phyloP scores from a whole-genome alignment of 495 filamentous ascomycete genomes.

The Ramalina peruviana region DNA sequence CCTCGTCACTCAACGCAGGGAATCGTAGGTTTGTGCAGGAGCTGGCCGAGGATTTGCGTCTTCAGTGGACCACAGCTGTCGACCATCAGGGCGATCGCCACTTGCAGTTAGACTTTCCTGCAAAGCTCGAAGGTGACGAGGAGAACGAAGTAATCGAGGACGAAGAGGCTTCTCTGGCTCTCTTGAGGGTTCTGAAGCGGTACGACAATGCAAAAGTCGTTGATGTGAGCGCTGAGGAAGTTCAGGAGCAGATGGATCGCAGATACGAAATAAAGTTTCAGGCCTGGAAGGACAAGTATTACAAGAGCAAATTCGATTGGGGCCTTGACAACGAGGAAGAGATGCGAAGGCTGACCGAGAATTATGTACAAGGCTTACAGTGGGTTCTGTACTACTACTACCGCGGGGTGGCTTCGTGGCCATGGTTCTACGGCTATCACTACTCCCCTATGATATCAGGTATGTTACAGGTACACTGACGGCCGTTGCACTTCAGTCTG shows the following conservation, averaged over 20 bases:
- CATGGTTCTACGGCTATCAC: conserved; percentile 95
- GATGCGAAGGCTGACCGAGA: conserved; percentile 72
- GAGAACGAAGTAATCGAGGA: conserved; percentile 53
- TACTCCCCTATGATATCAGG: conserved; percentile 94
- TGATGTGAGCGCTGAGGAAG: conserved; percentile 66
- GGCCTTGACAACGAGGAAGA: conserved; percentile 70
- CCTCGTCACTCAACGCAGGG: conserved; percentile 58
- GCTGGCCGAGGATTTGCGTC: conserved; percentile 63
- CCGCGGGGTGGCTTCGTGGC: conserved; percentile 90
- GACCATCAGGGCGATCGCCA: conserved; percentile 69
- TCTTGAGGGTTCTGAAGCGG: conserved; percentile 68
- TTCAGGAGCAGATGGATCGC: conserved; percentile 57
- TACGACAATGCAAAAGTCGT: conserved; percentile 83
- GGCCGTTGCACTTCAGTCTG: not conserved
- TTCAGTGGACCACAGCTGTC: conserved; percentile 69
- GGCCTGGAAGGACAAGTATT: conserved; percentile 89
- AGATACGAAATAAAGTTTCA: conserved; percentile 80
- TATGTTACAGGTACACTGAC: conserved; percentile 19
- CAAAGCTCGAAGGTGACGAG: conserved; percentile 39
- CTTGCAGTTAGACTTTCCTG: conserved; percentile 57
- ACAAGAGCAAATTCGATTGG: conserved; percentile 81
- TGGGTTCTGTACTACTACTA: conserved; percentile 99
- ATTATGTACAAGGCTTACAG: conserved; percentile 94
- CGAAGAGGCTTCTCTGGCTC: conserved; percentile 71
- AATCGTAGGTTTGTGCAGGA: conserved; percentile 90